Base-by-base conservation (phyloP, 495 filamentous ascomycete genomes). In the Aspergillus nidulans region DNA sequence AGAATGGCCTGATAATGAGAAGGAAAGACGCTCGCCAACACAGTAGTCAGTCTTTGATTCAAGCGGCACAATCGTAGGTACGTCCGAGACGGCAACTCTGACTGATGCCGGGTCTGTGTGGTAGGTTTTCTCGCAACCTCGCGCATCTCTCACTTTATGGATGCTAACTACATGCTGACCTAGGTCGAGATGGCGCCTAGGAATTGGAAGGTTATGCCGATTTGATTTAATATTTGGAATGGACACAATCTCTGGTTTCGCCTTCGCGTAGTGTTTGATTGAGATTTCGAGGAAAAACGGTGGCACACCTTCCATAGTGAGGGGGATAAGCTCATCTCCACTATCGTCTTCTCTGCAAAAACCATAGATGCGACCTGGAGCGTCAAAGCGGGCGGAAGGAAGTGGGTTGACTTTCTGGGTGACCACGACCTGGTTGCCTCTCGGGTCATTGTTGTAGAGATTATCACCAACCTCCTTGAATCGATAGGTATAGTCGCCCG, bases 341-440 rank as follows among this genome's bases (percentile, higher is more conserved):
- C 77, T 80, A n/a, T 84, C 77, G 53, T 95, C 90, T 34, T 88
- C 84, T 60, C 90, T 85, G 74, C 94, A 98, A 70, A 90, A 96
- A 56, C 89, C 94, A 74, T 96, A 96, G 4, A 91, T 90, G 66
- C 91, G 92, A n/a, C 90, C 92, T 2, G 91, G 90, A 56, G 89
- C 88, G 49, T 79, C 79, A 61, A 98, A 97, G 12, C 76, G 73
- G 19, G 90, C 92, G 9, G 83, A 82, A 0, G 94, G 94, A 26
- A 87, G 84, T 16, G 87, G 73, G 66, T 95, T 85, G 23, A 98
- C 91, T 20, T 76, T 84, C 63, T 98, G 94, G 39, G 87, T 79
- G 2, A 98, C 75, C 18, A 81, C 72, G n/a, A 96, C 61, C 19
- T 68, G 68, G 34, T 74, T 74, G 62, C 82, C 82, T 54, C 77